phyloP scores from a whole-genome alignment of 2,329 filamentous ascomycete genomes.

The Basipetospora chlamydospora region DNA sequence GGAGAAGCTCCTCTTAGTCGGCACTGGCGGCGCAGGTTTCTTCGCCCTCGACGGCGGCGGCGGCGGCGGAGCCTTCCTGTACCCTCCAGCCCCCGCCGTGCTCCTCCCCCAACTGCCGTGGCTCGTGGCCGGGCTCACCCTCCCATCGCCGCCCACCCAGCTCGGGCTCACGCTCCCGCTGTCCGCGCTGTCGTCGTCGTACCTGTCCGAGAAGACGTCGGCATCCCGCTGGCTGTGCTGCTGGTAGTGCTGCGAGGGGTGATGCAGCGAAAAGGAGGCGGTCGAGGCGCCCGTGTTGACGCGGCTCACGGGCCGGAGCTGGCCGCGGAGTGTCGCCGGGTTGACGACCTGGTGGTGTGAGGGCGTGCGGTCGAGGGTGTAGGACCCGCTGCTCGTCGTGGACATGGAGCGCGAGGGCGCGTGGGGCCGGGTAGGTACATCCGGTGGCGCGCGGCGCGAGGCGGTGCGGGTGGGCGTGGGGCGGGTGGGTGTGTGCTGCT shows the following conservation, averaged over 20 bases:
- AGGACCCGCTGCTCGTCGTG: constrained; percentile 3
- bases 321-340: constrained; percentile 10
- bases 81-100: constrained; percentile 17
- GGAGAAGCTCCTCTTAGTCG: constrained; percentile 2
- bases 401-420: constrained; percentile 11
- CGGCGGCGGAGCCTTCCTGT: constrained; percentile 41
- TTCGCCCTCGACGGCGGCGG: constrained; percentile 34
- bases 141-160: constrained; percentile 27
- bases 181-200: constrained; percentile 33
- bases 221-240: constrained; percentile 14
- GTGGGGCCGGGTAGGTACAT: constrained; percentile 6
- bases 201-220: constrained; percentile 32
- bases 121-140: constrained; percentile 41
- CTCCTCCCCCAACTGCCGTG: constrained; percentile 13
- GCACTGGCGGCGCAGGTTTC: constrained; percentile 22
- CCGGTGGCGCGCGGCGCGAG: constrained; percentile 5
- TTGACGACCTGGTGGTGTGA: constrained; percentile 20
- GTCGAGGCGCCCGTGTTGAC: constrained; percentile 25
- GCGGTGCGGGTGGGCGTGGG: not conserved
- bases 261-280: not conserved
- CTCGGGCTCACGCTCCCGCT: constrained; percentile 38
- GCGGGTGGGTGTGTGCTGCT: constrained; percentile 11
- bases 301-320: constrained; percentile 27
- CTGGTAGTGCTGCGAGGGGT: constrained; percentile 1
- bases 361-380: constrained; percentile 14